Conservation (phyloP, 306 rosid species). For the Dryas alaskensis region DNA sequence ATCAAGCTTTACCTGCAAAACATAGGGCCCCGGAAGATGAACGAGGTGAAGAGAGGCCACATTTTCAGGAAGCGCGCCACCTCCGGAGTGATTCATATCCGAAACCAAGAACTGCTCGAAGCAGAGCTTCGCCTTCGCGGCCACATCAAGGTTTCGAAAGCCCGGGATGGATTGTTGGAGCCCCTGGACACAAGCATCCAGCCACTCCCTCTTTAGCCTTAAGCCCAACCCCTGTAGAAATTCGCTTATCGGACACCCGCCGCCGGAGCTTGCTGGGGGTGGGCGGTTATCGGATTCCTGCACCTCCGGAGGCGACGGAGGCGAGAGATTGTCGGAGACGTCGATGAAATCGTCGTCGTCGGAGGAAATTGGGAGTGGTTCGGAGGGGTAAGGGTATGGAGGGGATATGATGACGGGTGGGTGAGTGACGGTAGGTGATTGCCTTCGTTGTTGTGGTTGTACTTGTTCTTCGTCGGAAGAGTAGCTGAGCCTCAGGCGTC, state of each 20-base stretch:
- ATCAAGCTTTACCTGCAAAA: constrained; percentile 57
- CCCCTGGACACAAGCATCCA: constrained; percentile 44
- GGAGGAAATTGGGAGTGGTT: constrained; percentile 57
- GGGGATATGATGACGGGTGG: constrained; percentile 14
- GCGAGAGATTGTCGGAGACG: constrained; percentile 53
- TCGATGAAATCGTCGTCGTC: constrained; percentile 50
- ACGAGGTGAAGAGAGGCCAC: constrained; percentile 67
- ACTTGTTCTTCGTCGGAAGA: constrained; percentile 47
- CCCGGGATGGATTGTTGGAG: constrained; percentile 42
- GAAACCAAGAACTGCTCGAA: constrained; percentile 68
- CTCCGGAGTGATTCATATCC: constrained; percentile 64
- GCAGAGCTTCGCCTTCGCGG: constrained; percentile 60
- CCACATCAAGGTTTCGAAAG: constrained; percentile 43
- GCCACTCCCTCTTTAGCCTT: constrained; percentile 57
- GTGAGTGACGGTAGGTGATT: constrained; percentile 7
- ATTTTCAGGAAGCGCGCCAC: constrained; percentile 62
- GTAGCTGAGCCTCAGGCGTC: constrained; percentile 56
- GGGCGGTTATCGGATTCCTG: constrained; percentile 7
- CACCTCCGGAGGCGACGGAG: constrained; percentile 38
- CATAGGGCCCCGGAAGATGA: constrained; percentile 76
- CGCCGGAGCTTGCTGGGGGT: constrained; percentile 2
- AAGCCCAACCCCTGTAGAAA: constrained; percentile 58
- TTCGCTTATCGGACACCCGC: constrained; percentile 47
- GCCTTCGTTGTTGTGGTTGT: constrained; percentile 21
- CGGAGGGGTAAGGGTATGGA: constrained; percentile 23